Evolutionary conservation across 208 protist species (phyloP).

Genomic region (Acanthamoeba royreba): DNA sequence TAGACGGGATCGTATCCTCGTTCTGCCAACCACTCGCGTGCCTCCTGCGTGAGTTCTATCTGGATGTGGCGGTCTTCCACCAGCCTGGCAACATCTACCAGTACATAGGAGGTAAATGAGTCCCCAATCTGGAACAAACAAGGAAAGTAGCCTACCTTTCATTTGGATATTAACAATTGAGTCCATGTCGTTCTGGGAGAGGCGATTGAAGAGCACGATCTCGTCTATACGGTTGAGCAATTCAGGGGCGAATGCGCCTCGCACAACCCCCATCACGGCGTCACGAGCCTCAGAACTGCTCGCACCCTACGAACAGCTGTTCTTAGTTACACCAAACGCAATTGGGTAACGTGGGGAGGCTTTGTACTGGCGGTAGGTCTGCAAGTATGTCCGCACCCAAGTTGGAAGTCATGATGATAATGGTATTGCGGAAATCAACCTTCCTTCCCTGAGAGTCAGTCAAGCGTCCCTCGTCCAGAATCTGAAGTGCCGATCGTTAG

Average conservation of each 20-base stretch:
- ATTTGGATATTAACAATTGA: constrained; percentile 92
- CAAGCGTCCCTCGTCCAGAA: constrained; percentile 97
- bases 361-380: constrained; percentile 49
- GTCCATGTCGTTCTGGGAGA: constrained; percentile 83
- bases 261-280: constrained; percentile 88
- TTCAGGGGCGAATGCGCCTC: constrained; percentile 92
- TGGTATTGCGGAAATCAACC: constrained; percentile 97
- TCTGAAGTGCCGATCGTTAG: constrained; percentile 48
- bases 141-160: constrained; percentile 69
- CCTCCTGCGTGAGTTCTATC: constrained; percentile 77
- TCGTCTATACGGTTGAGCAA: constrained; percentile 98
- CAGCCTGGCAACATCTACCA: constrained; percentile 57
- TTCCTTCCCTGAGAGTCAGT: constrained; percentile 95
- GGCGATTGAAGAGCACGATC: constrained; percentile 94
- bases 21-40: constrained; percentile 84
- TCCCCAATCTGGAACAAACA: background rate
- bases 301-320: background rate
- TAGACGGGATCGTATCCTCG: constrained; percentile 91
- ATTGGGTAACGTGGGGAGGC: background rate
- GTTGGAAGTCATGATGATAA: constrained; percentile 98
- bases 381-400: constrained; percentile 89
- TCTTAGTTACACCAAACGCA: background rate
- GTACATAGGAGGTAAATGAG: background rate
- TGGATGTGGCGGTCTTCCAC: constrained; percentile 87
- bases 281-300: constrained; percentile 38